phyloP scores from a whole-genome alignment of 345 rosid species.

The Crucihimalaya himalaica region DNA sequence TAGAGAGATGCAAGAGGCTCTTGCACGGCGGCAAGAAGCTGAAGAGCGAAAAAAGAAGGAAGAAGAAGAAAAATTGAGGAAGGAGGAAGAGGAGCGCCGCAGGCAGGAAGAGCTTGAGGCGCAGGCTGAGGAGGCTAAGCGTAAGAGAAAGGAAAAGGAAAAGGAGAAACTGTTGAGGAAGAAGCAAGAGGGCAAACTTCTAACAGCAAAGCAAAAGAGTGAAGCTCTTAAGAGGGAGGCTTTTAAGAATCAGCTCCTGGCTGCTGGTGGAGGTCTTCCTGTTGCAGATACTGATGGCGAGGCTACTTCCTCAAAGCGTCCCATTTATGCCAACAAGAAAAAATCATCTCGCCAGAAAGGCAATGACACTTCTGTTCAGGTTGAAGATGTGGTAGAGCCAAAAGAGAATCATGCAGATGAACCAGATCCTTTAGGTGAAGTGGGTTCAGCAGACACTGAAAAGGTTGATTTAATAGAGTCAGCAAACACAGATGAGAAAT shows the following conservation, averaged over 20 bases:
- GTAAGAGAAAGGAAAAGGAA: slow-evolving; percentile 81
- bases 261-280: slow-evolving; percentile 51
- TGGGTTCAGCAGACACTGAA: slow-evolving; percentile 48
- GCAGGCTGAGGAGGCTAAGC: slow-evolving; percentile 95
- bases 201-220: slow-evolving; percentile 87
- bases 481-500: slow-evolving; percentile 46
- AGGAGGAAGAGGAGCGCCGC: slow-evolving; percentile 86
- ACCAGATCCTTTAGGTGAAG: slow-evolving; percentile 43
- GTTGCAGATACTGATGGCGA: slow-evolving; percentile 53
- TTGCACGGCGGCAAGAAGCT: slow-evolving; percentile 76
- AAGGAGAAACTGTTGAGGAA: slow-evolving; percentile 84
- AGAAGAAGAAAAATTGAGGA: slow-evolving; percentile 83
- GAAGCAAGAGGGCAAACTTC: slow-evolving; percentile 87
- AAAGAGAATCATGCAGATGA: slow-evolving; percentile 49
- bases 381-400: slow-evolving; percentile 48
- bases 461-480: slow-evolving; percentile 52
- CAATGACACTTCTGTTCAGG: slow-evolving; percentile 55
- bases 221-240: slow-evolving; percentile 89
- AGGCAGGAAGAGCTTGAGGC: slow-evolving; percentile 85
- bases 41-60: slow-evolving; percentile 83
- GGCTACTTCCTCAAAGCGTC: slow-evolving; percentile 63
- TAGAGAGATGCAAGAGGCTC: slow-evolving; percentile 94
- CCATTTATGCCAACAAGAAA: slow-evolving; percentile 78
- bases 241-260: slow-evolving; percentile 78
- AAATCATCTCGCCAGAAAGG: slow-evolving; percentile 62